phyloP scores from a whole-genome alignment of 345 rosid genomes.

The Excoecaria agallocha region DNA sequence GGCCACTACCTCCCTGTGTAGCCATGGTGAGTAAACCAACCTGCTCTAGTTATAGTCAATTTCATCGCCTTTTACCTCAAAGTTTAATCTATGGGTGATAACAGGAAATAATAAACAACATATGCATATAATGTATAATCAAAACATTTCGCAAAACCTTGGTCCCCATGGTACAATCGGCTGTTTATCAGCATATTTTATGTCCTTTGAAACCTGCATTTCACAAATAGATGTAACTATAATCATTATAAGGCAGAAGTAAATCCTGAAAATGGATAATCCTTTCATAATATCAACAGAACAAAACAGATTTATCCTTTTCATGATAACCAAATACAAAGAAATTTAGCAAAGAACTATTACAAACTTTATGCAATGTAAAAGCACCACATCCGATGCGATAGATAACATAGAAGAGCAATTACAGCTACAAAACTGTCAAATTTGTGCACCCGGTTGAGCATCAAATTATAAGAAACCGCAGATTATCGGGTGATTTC shows the following conservation, averaged over 20 bases:
- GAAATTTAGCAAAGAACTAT: not conserved
- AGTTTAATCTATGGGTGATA: not conserved
- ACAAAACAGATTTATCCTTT: not conserved
- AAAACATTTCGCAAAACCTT: slow-evolving; percentile 46
- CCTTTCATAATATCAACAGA: not conserved
- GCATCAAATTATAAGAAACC: not conserved
- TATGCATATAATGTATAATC: not conserved
- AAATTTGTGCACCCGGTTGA: not conserved
- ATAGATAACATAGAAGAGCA: too few species aligned
- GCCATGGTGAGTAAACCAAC: slow-evolving; percentile 3
- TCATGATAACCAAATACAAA: not conserved
- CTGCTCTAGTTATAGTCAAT: not conserved
- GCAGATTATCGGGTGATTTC: not conserved
- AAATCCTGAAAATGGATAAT: not conserved
- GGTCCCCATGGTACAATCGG: slow-evolving; percentile 98
- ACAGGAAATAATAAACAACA: not conserved
- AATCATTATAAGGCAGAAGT: slow-evolving; percentile 10
- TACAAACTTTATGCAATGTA: not conserved
- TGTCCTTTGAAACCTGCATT: slow-evolving; percentile 90
- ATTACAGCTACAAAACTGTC: not conserved
- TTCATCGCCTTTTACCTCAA: not conserved
- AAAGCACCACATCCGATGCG: not conserved
- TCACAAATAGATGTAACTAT: slow-evolving; percentile 11
- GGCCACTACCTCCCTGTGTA: not conserved
- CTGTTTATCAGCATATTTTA: slow-evolving; percentile 95